Conservation (phyloP, 2,329 filamentous ascomycete species). For the Escovopsis sp. region DNA sequence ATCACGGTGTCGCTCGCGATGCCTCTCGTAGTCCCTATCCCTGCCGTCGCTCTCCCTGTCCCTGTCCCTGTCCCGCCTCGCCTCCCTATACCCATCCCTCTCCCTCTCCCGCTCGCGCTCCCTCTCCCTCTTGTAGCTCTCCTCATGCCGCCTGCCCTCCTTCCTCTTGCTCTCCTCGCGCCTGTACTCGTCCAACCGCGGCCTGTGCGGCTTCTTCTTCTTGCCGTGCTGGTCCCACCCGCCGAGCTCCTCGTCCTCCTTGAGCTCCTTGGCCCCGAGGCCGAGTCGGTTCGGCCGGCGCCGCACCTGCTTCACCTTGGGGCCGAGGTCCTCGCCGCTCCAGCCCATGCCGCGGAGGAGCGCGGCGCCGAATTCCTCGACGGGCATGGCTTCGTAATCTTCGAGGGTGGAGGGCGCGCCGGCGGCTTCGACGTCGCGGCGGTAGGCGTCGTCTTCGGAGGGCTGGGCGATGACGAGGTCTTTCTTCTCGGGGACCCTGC, state of each 20-base stretch:
- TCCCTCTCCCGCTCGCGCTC: constrained; percentile 27
- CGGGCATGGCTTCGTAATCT: constrained; percentile 76
- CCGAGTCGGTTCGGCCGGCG: constrained; percentile 69
- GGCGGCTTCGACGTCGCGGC: constrained; percentile 51
- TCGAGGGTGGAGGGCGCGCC: constrained; percentile 64
- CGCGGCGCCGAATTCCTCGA: constrained; percentile 88
- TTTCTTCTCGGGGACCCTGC: constrained; percentile 28
- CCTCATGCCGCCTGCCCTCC: constrained; percentile 25
- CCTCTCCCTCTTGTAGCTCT: constrained; percentile 32
- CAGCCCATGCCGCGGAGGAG: constrained; percentile 89
- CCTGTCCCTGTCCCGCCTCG: constrained; percentile 17
- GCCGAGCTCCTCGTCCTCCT: constrained; percentile 56
- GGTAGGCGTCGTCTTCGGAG: constrained; percentile 54
- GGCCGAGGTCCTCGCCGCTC: constrained; percentile 51
- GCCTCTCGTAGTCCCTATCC: constrained; percentile 8
- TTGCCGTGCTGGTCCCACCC: constrained; percentile 62
- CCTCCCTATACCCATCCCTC: constrained; percentile 22
- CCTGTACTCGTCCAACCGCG: constrained; percentile 35
- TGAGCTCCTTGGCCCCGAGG: constrained; percentile 72
- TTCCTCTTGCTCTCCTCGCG: constrained; percentile 28
- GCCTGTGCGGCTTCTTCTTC: constrained; percentile 24
- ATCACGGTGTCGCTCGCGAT: constrained; percentile 5
- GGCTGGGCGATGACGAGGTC: constrained; percentile 33
- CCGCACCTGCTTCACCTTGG: constrained; percentile 45
- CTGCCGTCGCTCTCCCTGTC: constrained; percentile 18